phyloP scores from a whole-genome alignment of 116 monocot genomes.

The Phalaenopsis hybrid region DNA sequence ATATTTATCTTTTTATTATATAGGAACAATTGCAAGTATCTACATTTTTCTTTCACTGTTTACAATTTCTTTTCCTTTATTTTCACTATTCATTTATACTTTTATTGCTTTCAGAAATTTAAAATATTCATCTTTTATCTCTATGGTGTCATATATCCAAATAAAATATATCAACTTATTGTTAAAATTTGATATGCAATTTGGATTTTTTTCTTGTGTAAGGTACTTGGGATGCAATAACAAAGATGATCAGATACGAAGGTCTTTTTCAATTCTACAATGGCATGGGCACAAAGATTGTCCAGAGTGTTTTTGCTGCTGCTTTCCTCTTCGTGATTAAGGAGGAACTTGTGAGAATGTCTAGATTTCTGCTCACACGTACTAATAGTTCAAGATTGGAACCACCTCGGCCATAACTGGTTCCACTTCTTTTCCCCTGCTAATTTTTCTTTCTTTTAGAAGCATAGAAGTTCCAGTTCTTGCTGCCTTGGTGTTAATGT shows the following conservation, averaged over 20 bases:
- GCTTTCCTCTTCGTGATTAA: conserved; percentile 83
- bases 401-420: background rate
- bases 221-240: conserved; percentile 82
- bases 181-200: background rate
- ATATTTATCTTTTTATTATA: background rate
- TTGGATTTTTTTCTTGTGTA: conserved; percentile 4
- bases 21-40: background rate
- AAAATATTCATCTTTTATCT: too few relatives aligned
- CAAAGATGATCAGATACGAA: conserved; percentile 74
- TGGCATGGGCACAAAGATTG: conserved; percentile 84
- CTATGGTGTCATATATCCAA: too few relatives aligned
- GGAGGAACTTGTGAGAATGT: conserved; percentile 74
- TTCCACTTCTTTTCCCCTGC: background rate
- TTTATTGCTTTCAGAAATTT: background rate
- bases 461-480: background rate
- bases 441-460: background rate
- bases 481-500: too few relatives aligned
- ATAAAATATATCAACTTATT: too few relatives aligned
- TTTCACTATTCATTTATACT: background rate
- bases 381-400: background rate
- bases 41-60: background rate
- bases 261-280: conserved; percentile 59
- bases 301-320: conserved; percentile 79
- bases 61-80: background rate
- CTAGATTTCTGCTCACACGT: conserved; percentile 29